Base-by-base conservation (phyloP, 2,329 filamentous ascomycete genomes). In the Rugonectria rugulosa region DNA sequence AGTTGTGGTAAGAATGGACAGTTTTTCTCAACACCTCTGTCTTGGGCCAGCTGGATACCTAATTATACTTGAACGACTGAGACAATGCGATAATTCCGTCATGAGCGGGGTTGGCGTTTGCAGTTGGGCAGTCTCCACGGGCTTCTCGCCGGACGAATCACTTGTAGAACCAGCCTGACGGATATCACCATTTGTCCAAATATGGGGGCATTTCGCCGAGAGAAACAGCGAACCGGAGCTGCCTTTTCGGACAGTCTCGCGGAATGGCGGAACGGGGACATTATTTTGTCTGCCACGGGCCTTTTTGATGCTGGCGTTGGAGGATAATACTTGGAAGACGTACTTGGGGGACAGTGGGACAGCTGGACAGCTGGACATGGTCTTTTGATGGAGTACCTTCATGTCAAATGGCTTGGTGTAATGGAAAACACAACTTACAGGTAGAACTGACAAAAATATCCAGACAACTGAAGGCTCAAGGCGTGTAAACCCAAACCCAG, bases 191-290 rank as follows among this genome's bases (percentile, higher is more conserved):
- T 15, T 59, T 57, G 54, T 49, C 23, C 42, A 45, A 45, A 44
- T 19, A 37, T 44, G 58, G 51, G 37, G 42, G 63, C 59, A 54
- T 67, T 67, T 60, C 57, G 53, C 63, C 64, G 64, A 66, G 55
- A 67, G 47, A 40, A 53, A 47, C 51, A 41, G 29, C 29, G 45
- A 20, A 34, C 44, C n/a, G 27, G 53, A 40, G 21, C 37, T 41
- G 38, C 38, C 29, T 15, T 8, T 50, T 50, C 27, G 11, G 46
- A 21, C n/a, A 27, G 6, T 27, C 24, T 27, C 24, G 11, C 11
- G 11, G 6, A 27, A 6, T n/a, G n/a, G n/a, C n/a, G n/a, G n/a
- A n/a, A n/a, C n/a, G n/a, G n/a, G n/a, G n/a, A n/a, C n/a, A n/a
- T n/a, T n/a, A n/a, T n/a, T n/a, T n/a, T n/a, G n/a, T n/a, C n/a